Evolutionary conservation across 306 rosid species (phyloP).

Genomic region (Abrus pulchellus): DNA sequence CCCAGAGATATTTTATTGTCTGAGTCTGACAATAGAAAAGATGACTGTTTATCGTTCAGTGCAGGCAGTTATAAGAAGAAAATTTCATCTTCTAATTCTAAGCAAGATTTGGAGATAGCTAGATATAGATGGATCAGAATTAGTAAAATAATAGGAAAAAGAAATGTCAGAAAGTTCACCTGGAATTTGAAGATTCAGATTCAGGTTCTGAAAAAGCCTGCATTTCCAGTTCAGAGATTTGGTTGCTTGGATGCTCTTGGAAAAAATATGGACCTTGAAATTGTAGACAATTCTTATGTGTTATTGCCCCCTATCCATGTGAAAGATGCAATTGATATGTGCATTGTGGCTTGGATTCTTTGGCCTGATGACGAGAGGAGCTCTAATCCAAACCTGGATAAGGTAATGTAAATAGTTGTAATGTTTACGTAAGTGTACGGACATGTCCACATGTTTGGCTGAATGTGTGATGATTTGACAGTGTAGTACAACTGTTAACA

Average conservation of each 20-base stretch:
- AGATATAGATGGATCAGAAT: constrained; percentile 79
- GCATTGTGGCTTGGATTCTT: constrained; percentile 87
- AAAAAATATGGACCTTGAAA: constrained; percentile 62
- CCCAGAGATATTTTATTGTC: constrained; percentile 83
- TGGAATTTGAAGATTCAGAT: constrained; percentile 95
- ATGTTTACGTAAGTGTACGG: background rate
- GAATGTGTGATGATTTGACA: constrained; percentile 11
- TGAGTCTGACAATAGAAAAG: constrained; percentile 60
- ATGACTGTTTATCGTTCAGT: constrained; percentile 48
- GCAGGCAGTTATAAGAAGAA: constrained; percentile 57
- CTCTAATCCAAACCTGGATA: constrained; percentile 87
- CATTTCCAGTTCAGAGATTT: constrained; percentile 77
- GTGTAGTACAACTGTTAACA: constrained; percentile 37
- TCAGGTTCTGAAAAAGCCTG: constrained; percentile 84
- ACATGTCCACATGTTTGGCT: constrained; percentile 4
- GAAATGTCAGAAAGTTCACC: constrained; percentile 69
- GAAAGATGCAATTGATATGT: constrained; percentile 77
- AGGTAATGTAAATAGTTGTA: constrained; percentile 64
- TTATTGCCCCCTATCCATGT: constrained; percentile 67
- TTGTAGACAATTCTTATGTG: constrained; percentile 68
- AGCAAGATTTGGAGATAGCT: constrained; percentile 61
- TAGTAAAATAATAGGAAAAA: constrained; percentile 69
- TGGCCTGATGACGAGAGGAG: constrained; percentile 99
- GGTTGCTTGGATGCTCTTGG: constrained; percentile 62
- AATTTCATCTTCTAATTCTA: constrained; percentile 60